Evolutionary conservation across 768 basidiomycete genomes (phyloP).

Genomic region (Lentinus brumalis): DNA sequence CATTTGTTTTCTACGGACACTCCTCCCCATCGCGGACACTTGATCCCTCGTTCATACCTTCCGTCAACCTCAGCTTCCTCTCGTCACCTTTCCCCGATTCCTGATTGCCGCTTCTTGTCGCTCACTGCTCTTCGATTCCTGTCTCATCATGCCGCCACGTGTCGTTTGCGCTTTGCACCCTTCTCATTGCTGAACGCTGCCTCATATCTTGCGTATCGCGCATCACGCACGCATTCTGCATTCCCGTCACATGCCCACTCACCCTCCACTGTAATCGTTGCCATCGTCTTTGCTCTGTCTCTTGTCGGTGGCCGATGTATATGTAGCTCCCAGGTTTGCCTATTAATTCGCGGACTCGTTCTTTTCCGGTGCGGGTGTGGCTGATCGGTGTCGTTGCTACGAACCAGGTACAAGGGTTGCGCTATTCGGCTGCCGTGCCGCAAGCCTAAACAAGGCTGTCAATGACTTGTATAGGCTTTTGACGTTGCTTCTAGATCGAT

Average conservation of each 20-base stretch:
- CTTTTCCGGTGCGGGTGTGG: neutral
- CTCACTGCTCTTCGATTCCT: constrained; percentile 1
- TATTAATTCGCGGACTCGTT: constrained; percentile 9
- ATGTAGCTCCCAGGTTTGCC: constrained; percentile 9
- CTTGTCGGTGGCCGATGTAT: constrained; percentile 21
- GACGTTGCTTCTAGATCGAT: neutral
- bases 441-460: too few species aligned
- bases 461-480: neutral
- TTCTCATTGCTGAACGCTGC: neutral
- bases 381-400: neutral
- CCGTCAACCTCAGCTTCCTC: neutral
- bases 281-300: constrained; percentile 1
- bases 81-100: neutral
- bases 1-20: neutral
- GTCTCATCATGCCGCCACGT: neutral
- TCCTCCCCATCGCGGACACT: neutral
- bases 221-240: neutral
- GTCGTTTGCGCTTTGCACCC: constrained; percentile 8
- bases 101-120: neutral
- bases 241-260: constrained; percentile 1
- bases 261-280: constrained; percentile 10
- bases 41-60: neutral
- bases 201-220: neutral
- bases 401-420: too few species aligned
- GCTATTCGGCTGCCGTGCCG: too few species aligned